Conservation (phyloP, 805 yeast species). For the Wickerhamiella occidentalis region DNA sequence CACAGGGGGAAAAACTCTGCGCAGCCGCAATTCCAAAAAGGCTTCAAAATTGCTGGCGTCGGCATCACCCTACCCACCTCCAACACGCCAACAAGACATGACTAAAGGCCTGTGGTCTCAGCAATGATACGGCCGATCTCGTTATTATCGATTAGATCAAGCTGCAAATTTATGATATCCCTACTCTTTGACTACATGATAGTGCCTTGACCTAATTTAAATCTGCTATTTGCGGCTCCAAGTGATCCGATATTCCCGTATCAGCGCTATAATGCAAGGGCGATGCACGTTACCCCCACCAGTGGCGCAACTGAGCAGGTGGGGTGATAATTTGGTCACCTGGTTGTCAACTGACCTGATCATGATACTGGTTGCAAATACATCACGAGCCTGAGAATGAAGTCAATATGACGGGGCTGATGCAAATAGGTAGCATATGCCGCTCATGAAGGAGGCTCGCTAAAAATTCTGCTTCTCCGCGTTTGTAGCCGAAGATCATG, state of each 20-base stretch:
- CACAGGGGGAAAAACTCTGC: no score
- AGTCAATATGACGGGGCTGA: no score
- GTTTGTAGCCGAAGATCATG: neutral
- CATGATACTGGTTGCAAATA: neutral
- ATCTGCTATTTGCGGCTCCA: neutral
- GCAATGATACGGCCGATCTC: neutral
- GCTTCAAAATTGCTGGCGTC: neutral
- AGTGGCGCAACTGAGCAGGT: neutral
- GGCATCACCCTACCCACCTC: conserved; percentile 3
- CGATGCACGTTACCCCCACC: neutral
- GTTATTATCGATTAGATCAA: neutral
- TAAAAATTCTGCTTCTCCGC: neutral
- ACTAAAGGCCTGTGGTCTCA: neutral
- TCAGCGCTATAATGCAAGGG: neutral
- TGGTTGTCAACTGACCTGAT: conserved; percentile 1
- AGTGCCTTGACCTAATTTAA: neutral
- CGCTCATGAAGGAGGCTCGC: no score
- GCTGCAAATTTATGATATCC: neutral
- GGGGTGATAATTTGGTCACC: conserved; percentile 1
- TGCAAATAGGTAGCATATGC: no score
- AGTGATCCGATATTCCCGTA: neutral
- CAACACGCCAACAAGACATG: neutral
- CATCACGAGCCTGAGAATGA: no score
- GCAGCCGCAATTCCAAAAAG: neutral
- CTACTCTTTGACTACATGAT: neutral